These are phyloP conservation scores for Irpex lacteus DNA, from an alignment of 1,284 basidiomycete species.

Conservation along the genomic window DNA sequence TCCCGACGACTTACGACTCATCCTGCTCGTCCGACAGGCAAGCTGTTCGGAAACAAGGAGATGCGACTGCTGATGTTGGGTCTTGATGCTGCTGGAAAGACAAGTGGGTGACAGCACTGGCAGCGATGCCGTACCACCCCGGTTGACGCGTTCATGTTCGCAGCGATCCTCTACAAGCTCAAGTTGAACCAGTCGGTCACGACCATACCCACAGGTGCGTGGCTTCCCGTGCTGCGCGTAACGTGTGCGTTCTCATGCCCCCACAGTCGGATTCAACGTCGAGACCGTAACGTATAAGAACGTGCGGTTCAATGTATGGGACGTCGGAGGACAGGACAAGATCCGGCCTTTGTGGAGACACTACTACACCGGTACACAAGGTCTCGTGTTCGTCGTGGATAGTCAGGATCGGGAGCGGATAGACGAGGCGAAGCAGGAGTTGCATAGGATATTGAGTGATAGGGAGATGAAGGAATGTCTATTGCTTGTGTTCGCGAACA, in stretches of 20 bases:
- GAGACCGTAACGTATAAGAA: constrained; percentile 99
- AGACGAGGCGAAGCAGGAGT: constrained; percentile 94
- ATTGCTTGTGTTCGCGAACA: constrained; percentile 97
- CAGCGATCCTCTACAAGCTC: constrained; percentile 99
- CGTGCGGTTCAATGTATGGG: constrained; percentile 99
- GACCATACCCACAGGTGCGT: constrained; percentile 91
- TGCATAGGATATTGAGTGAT: constrained; percentile 96
- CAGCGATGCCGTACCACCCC: background rate
- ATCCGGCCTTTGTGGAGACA: constrained; percentile 98
- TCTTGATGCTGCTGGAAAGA: constrained; percentile 95
- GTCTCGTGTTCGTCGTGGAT: constrained; percentile 95
- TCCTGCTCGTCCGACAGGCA: constrained; percentile 47
- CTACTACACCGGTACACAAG: constrained; percentile 98
- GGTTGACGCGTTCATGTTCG: constrained; percentile 14
- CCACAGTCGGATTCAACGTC: constrained; percentile 92
- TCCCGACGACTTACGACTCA: no score
- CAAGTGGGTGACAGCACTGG: constrained; percentile 57
- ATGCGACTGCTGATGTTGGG: constrained; percentile 94
- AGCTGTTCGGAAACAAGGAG: constrained; percentile 99
- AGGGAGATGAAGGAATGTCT: constrained; percentile 98
- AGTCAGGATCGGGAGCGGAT: constrained; percentile 92
- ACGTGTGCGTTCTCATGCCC: constrained; percentile 1
- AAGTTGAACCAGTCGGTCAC: constrained; percentile 99
- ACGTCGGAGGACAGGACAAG: constrained; percentile 99
- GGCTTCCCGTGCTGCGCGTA: constrained; percentile 2